Evolutionary conservation across 306 rosid genomes (phyloP).

Genomic region (Potentilla sterilis): DNA sequence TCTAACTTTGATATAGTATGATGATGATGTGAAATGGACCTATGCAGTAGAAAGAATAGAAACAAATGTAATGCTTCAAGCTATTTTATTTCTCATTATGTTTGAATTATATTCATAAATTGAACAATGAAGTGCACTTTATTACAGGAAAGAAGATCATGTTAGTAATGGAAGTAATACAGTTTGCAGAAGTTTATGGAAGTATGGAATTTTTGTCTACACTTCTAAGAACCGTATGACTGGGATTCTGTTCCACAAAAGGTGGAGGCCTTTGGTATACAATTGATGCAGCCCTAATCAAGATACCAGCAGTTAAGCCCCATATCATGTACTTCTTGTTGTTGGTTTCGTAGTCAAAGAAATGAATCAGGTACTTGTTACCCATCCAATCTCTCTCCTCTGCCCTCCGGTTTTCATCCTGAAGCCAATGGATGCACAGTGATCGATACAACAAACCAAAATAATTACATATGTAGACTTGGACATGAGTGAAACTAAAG

Average conservation of each 20-base stretch:
- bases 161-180: not conserved
- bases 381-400: conserved; percentile 97
- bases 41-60: not conserved
- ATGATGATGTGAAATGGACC: not conserved
- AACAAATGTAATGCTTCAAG: not conserved
- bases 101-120: not conserved
- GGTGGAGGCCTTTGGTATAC: conserved; percentile 71
- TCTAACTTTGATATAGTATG: not conserved
- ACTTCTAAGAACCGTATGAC: conserved; percentile 56
- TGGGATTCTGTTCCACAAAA: conserved; percentile 83
- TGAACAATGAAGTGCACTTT: not conserved
- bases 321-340: conserved; percentile 65
- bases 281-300: conserved; percentile 86
- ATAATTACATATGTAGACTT: not conserved
- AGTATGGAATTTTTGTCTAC: conserved; percentile 37
- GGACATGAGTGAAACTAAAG: conserved; percentile 12
- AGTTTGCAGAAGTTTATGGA: conserved; percentile 27
- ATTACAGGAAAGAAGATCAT: conserved; percentile 17
- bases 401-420: conserved; percentile 75
- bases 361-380: conserved; percentile 70
- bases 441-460: not conserved
- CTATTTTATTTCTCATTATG: conserved; percentile 24
- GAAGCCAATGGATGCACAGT: conserved; percentile 32
- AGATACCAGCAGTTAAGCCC: conserved; percentile 96
- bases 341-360: conserved; percentile 61